Conservation (phyloP, 495 filamentous ascomycete genomes). For the Sphaerosporella brunnea region DNA sequence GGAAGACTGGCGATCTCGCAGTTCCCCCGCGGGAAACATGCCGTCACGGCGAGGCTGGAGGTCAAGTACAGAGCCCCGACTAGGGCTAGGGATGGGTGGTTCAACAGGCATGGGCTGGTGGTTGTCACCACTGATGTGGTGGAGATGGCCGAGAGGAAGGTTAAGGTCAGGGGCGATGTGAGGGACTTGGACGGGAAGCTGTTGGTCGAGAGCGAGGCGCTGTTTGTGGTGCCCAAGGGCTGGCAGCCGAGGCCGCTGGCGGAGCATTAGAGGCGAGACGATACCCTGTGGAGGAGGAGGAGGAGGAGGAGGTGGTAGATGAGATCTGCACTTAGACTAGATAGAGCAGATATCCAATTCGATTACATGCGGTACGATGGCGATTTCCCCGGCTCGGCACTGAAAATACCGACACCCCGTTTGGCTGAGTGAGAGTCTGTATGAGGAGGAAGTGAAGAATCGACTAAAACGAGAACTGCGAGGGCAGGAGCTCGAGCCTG, state of each 20-base stretch:
- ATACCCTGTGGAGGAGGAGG: no score
- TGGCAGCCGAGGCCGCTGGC: slow-evolving; percentile 28
- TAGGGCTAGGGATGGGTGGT: slow-evolving; percentile 23
- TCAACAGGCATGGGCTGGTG: not conserved
- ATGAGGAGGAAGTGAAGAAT: no score
- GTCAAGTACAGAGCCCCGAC: slow-evolving; percentile 38
- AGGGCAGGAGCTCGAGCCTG: no score
- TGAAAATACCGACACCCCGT: no score
- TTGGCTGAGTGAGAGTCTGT: no score
- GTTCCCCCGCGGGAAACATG: slow-evolving; percentile 31
- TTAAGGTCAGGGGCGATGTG: slow-evolving; percentile 40
- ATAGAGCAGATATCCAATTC: no score
- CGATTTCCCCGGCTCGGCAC: no score
- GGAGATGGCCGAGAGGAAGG: slow-evolving; percentile 32
- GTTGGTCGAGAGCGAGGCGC: slow-evolving; percentile 38
- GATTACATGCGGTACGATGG: no score
- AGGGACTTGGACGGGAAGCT: slow-evolving; percentile 36
- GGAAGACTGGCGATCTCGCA: slow-evolving; percentile 34
- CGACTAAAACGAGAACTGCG: no score
- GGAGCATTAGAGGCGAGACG: not conserved
- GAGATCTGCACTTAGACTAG: no score
- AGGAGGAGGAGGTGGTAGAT: no score
- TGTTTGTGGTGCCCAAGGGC: slow-evolving; percentile 47
- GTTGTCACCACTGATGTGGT: not conserved
- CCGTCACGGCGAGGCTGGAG: slow-evolving; percentile 47